Evolutionary conservation across 192 early-diverging fungal genomes (phyloP).

Genomic region (Mortierella alpina): DNA sequence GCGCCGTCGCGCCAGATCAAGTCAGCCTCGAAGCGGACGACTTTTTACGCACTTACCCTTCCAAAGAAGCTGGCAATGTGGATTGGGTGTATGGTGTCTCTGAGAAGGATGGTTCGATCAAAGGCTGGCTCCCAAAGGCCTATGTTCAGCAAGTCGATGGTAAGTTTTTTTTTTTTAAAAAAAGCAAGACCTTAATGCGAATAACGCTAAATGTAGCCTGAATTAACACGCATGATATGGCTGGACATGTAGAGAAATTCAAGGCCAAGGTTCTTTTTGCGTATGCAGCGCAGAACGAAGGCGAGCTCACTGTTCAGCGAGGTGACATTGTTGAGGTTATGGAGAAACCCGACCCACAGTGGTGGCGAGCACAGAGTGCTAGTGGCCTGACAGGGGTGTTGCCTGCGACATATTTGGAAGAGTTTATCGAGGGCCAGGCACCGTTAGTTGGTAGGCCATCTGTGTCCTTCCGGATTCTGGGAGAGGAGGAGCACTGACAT

Average conservation of each 20-base stretch:
- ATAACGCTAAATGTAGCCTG: background rate
- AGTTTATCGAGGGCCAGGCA: conserved; percentile 39
- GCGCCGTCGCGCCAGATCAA: conserved; percentile 53
- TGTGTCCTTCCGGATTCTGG: background rate
- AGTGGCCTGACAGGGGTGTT: conserved; percentile 54
- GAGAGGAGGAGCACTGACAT: too few relatives aligned
- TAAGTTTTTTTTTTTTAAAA: conserved; percentile 24
- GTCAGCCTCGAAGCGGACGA: conserved; percentile 55
- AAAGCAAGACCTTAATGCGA: background rate
- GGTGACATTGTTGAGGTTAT: conserved; percentile 72
- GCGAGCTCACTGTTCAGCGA: conserved; percentile 71
- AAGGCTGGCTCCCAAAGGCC: conserved; percentile 62
- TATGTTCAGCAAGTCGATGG: conserved; percentile 57
- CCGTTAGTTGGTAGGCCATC: conserved; percentile 15
- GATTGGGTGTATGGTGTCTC: conserved; percentile 64
- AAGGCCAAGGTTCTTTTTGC: conserved; percentile 57
- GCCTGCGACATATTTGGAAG: conserved; percentile 63
- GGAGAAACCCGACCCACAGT: conserved; percentile 59
- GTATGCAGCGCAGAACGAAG: conserved; percentile 56
- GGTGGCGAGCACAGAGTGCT: conserved; percentile 58
- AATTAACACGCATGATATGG: conserved; percentile 7
- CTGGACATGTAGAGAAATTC: conserved; percentile 33
- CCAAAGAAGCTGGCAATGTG: conserved; percentile 42
- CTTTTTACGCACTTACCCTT: conserved; percentile 46
- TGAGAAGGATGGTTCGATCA: conserved; percentile 35